These are phyloP conservation scores for Colletotrichum tropicicola DNA, from an alignment of 2,329 filamentous ascomycete genomes.

Conservation along the genomic window DNA sequence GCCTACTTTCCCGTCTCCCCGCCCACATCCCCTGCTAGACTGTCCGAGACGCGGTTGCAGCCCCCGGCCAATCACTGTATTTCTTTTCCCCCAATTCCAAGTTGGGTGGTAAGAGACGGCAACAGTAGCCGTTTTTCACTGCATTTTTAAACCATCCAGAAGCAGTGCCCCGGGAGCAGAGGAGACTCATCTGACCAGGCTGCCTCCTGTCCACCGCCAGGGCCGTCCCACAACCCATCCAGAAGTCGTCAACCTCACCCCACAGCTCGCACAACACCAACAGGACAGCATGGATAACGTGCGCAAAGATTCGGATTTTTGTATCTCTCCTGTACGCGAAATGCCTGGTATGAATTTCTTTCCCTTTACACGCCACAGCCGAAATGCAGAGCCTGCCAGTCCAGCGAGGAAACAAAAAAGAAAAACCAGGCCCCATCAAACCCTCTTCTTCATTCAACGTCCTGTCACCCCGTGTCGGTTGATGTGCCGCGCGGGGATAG, in stretches of 20 bases:
- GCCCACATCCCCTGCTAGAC: too few species aligned
- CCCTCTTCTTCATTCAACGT: constrained; percentile 13
- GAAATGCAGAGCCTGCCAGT: constrained; percentile 61
- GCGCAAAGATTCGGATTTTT: constrained; percentile 40
- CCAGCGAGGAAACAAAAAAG: constrained; percentile 45
- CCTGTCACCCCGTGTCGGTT: not conserved
- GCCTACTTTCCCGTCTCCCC: too few species aligned
- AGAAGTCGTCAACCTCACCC: too few species aligned
- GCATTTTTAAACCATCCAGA: not conserved
- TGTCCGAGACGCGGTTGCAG: too few species aligned
- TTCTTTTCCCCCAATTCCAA: not conserved
- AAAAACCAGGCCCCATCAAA: constrained; percentile 33
- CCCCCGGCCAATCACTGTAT: not conserved
- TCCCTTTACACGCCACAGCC: constrained; percentile 62
- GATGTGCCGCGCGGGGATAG: constrained; percentile 1
- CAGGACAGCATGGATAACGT: constrained; percentile 4
- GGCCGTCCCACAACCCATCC: too few species aligned
- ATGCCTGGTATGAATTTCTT: constrained; percentile 55
- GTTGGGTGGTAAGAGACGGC: not conserved
- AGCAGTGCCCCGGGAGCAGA: too few species aligned
- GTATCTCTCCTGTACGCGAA: constrained; percentile 54
- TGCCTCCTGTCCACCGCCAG: too few species aligned
- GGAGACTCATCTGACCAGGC: too few species aligned
- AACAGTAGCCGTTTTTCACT: not conserved
- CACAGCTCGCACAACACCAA: not conserved